Conservation (phyloP, 176 grass and related monocot genomes). For the Zea mays region Zm-B73-REFERENCE-NAM-5.0 NC_050097.1:114518001-114518500, state of each 20-base stretch:
- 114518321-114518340: no score
- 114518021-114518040: not conserved
- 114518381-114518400: conserved; percentile 71
- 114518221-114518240: conserved; percentile 67
- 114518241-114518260: conserved; percentile 51
- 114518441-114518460: conserved; percentile 66
- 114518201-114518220: conserved; percentile 68
- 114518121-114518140: conserved; percentile 59
- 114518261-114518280: conserved; percentile 45
- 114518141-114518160: conserved; percentile 58
- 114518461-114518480: conserved; percentile 41
- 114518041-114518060: not conserved
- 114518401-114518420: conserved; percentile 66
- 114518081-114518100: conserved; percentile 26
- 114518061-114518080: no score
- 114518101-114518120: conserved; percentile 56
- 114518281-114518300: no score
- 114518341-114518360: conserved; percentile 27
- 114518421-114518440: conserved; percentile 59
- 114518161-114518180: conserved; percentile 49
- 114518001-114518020: conserved; percentile 67
- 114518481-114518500: conserved; percentile 50
- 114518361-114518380: conserved; percentile 48
- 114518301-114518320: no score
- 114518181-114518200: conserved; percentile 62